Evolutionary conservation across 1,284 basidiomycete genomes (phyloP), one percentile per base, ranked within the genome.

Genomic region (Takashimella koratensis): DNA sequence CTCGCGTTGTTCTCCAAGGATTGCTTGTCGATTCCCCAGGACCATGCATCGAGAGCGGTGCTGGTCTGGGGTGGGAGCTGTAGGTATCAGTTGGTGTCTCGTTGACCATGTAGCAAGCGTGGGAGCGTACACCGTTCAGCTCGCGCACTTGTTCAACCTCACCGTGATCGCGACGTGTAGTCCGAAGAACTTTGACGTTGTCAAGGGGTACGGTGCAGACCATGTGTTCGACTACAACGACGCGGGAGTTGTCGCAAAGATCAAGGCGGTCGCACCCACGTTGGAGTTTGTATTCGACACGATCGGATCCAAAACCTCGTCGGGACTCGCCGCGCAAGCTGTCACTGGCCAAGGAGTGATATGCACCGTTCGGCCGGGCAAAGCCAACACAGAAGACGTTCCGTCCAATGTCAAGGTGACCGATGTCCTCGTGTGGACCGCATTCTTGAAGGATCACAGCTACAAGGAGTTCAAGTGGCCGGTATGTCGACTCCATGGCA

Each of bases 81-180:
- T 67, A 19, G 63, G 58, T 55, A 55, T n/a, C n/a, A n/a, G n/a
- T n/a, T n/a, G n/a, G n/a, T n/a, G n/a, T n/a, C n/a, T n/a, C n/a
- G n/a, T n/a, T n/a, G n/a, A n/a, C n/a, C 67, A 48, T n/a, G 8
- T 16, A 36, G 30, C 30, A 36, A 36, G 69, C 5, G 74, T 78
- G 39, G 78, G 79, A 0, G 58, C 75, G 43, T 79, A 71, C 59
- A 73, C 74, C 4, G 58, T 79, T n/a, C 78, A 80, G 57, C 65
- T 79, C 36, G 74, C 73, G 10, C 70, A 71, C 49, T 50, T 71
- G 3, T 60, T 73, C 0, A 78, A 77, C 4, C 74, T 74, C 63
- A 69, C 67, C 36, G 76, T 79, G 43, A 64, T 74, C 49, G 65
- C 77, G 4, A 74, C 73, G 19, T 66, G 74, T 21, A 77, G 76